Evolutionary conservation across 1,284 basidiomycete genomes (phyloP).

Genomic region (Fomitopsis pinicola): DNA sequence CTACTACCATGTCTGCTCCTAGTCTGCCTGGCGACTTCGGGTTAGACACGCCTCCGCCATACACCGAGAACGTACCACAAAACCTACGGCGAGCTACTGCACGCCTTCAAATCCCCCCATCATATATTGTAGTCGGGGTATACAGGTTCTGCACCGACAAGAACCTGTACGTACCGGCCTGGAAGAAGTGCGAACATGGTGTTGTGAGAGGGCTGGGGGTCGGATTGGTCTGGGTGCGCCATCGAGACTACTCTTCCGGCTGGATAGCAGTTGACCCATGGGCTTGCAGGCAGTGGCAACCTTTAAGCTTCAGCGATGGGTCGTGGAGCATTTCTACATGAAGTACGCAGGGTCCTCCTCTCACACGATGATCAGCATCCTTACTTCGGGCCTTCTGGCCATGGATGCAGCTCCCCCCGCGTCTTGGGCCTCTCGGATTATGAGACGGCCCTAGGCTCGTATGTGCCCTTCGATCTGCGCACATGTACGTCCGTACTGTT

Average conservation of each 20-base stretch:
- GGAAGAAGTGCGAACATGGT: conserved; percentile 75
- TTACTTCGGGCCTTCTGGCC: too few species aligned
- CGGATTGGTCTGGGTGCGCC: conserved; percentile 62
- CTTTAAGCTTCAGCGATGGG: conserved; percentile 58
- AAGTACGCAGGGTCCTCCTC: conserved; percentile 38
- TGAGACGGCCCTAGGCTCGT: conserved; percentile 60
- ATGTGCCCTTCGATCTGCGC: conserved; percentile 58
- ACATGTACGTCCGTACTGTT: conserved; percentile 47
- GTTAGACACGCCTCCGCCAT: conserved; percentile 12
- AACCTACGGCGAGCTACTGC: conserved; percentile 45
- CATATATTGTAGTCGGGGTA: conserved; percentile 71
- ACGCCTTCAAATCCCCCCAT: conserved; percentile 67
- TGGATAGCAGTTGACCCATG: too few species aligned
- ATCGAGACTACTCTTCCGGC: too few species aligned
- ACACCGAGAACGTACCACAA: conserved; percentile 34
- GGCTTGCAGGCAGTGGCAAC: conserved; percentile 49
- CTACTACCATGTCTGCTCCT: conserved; percentile 1
- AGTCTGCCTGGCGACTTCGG: conserved; percentile 17
- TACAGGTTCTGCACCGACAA: conserved; percentile 70
- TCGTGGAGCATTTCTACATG: conserved; percentile 58
- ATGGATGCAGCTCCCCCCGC: conserved; percentile 48
- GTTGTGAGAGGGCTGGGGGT: conserved; percentile 55
- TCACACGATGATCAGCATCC: too few species aligned
- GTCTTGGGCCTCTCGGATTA: conserved; percentile 57
- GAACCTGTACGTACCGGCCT: conserved; percentile 59